Percentiles rank a stretch among this genome's conserved stretches.
Conservation (phyloP, 306 rosid genomes). For the Pueraria montana region DNA sequence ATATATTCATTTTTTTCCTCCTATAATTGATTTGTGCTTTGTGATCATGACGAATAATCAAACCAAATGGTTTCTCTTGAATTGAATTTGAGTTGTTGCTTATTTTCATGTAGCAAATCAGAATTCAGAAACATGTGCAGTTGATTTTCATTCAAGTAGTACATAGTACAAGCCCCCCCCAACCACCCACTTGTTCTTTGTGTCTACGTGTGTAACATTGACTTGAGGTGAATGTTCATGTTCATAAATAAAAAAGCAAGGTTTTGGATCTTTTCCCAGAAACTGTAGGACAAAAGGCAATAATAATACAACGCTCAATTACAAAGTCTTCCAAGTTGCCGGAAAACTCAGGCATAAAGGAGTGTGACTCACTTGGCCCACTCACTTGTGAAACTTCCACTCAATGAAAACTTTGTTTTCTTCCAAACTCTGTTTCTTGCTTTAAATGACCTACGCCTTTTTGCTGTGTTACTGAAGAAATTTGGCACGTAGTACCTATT, state of each 20-base stretch:
- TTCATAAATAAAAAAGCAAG: slow-evolving; percentile 34
- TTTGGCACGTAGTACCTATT: slow-evolving; percentile 27
- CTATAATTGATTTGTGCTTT: slow-evolving; percentile 24
- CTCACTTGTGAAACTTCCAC: slow-evolving; percentile 45
- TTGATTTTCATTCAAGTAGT: slow-evolving; percentile 30
- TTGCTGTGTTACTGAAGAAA: not conserved
- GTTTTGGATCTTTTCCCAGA: slow-evolving; percentile 45
- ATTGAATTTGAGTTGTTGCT: slow-evolving; percentile 14
- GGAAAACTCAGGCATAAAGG: slow-evolving; percentile 33
- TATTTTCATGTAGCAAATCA: slow-evolving; percentile 25
- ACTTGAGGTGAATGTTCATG: not conserved
- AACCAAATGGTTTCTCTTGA: slow-evolving; percentile 36
- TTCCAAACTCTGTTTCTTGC: slow-evolving; percentile 46
- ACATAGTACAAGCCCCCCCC: not conserved
- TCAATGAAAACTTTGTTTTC: slow-evolving; percentile 44
- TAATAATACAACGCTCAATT: slow-evolving; percentile 39
- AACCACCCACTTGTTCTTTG: not conserved
- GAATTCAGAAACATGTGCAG: slow-evolving; percentile 21
- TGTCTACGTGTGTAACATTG: slow-evolving; percentile 42
- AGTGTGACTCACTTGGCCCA: slow-evolving; percentile 34
- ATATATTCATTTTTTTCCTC: slow-evolving; percentile 6
- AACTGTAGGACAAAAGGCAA: slow-evolving; percentile 41
- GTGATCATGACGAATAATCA: slow-evolving; percentile 35
- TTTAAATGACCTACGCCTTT: slow-evolving; percentile 27
- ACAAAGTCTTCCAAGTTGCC: slow-evolving; percentile 45